Percentiles rank a stretch among this genome's conserved stretches.
These are phyloP conservation scores for Daldinia decipiens DNA, from an alignment of 495 filamentous ascomycete genomes.

Conservation along the genomic window DNA sequence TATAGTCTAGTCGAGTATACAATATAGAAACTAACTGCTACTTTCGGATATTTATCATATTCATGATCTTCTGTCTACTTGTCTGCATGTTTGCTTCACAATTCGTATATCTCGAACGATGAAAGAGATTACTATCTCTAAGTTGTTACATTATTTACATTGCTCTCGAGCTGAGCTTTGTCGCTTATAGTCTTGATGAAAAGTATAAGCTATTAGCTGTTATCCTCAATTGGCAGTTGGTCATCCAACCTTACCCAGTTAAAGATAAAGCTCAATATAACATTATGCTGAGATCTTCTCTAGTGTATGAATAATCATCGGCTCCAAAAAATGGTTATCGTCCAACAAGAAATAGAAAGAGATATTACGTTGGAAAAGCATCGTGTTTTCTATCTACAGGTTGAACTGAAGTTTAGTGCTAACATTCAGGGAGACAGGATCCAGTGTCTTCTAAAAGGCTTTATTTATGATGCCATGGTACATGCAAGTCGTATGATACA, in stretches of 20 bases:
- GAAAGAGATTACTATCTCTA: too few species aligned
- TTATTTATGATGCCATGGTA: constrained; percentile 41
- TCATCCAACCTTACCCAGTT: neutral
- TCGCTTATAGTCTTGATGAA: neutral
- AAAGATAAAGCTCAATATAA: neutral
- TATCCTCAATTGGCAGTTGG: neutral
- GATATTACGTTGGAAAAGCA: neutral
- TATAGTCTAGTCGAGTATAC: neutral
- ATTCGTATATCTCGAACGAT: too few species aligned
- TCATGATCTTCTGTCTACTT: too few species aligned
- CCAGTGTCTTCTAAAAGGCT: constrained; percentile 14
- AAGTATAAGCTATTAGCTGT: neutral
- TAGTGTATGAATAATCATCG: neutral
- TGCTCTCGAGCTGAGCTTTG: neutral
- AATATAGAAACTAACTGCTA: neutral
- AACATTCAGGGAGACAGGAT: neutral
- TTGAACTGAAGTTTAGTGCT: neutral
- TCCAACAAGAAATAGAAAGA: neutral
- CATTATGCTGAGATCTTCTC: neutral
- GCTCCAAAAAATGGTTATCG: neutral
- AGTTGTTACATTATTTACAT: neutral
- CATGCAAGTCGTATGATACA: constrained; percentile 49
- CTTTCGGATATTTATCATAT: neutral
- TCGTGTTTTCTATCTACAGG: constrained; percentile 5
- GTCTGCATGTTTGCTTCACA: too few species aligned